A percentile compares a stretch with the other conserved stretches of the same genome.
Evolutionary conservation across 2,329 filamentous ascomycete species (phyloP).

Genomic region (Rhinocladiella mackenziei): DNA sequence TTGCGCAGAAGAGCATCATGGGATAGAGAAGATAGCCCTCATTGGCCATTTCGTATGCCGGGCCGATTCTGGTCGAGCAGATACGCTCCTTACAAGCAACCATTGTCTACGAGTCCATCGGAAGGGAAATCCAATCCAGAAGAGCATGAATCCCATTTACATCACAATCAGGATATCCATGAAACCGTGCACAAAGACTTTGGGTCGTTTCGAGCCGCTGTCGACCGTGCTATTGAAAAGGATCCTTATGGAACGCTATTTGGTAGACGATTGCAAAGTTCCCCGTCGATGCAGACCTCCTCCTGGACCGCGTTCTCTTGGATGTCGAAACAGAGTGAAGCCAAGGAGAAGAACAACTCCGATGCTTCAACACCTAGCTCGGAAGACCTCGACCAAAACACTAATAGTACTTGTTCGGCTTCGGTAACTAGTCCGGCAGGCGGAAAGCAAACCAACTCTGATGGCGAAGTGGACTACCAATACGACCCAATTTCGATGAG

Average conservation of each 20-base stretch:
- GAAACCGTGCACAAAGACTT: constrained; percentile 32
- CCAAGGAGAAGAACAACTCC: constrained; percentile 1
- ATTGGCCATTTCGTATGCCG: constrained; percentile 12
- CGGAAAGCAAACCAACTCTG: neutral
- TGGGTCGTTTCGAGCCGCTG: constrained; percentile 35
- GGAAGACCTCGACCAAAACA: constrained; percentile 1
- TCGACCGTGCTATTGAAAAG: constrained; percentile 35
- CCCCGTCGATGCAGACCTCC: constrained; percentile 20
- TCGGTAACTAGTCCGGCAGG: neutral
- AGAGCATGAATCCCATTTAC: constrained; percentile 3
- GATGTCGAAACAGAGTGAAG: constrained; percentile 27
- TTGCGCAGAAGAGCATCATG: constrained; percentile 24
- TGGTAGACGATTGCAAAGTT: constrained; percentile 33
- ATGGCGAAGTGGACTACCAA: constrained; percentile 27
- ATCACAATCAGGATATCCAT: neutral
- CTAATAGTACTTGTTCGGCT: neutral
- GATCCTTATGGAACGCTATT: constrained; percentile 43
- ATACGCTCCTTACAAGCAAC: constrained; percentile 14
- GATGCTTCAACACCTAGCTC: constrained; percentile 2
- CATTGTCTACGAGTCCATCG: constrained; percentile 11
- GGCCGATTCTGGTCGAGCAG: constrained; percentile 7
- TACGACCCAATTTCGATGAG: constrained; percentile 44
- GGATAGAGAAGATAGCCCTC: constrained; percentile 23
- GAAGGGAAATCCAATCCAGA: constrained; percentile 10
- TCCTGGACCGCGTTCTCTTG: constrained; percentile 34